phyloP scores from a whole-genome alignment of 2,329 filamentous ascomycete species.

The Pseudogymnoascus sp. region DNA sequence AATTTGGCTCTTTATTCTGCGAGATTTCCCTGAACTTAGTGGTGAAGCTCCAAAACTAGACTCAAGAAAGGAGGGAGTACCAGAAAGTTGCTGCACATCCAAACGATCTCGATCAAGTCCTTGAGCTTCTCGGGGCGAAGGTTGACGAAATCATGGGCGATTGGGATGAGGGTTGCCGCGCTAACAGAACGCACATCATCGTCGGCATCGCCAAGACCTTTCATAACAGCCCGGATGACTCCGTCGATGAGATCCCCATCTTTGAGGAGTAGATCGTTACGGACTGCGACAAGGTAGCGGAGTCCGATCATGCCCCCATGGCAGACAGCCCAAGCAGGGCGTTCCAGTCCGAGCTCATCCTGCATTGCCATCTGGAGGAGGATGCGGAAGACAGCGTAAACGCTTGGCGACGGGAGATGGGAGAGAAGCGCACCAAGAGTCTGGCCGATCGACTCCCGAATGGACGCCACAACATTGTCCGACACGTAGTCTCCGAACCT shows the following conservation, averaged over 20 bases:
- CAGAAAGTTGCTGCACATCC: too few species aligned
- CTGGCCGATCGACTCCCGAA: slow-evolving; percentile 91
- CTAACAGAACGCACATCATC: slow-evolving; percentile 96
- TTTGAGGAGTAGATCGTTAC: slow-evolving; percentile 82
- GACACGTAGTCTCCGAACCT: slow-evolving; percentile 97
- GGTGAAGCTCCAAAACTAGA: background rate
- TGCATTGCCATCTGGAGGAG: slow-evolving; percentile 90
- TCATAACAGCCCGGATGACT: slow-evolving; percentile 87
- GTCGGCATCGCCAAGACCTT: slow-evolving; percentile 80
- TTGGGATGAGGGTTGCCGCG: slow-evolving; percentile 92
- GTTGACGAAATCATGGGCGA: slow-evolving; percentile 88
- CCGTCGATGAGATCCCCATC: slow-evolving; percentile 85
- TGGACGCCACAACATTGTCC: slow-evolving; percentile 92
- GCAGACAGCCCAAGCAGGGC: slow-evolving; percentile 84
- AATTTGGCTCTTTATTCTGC: slow-evolving; percentile 9
- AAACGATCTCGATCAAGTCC: slow-evolving; percentile 84
- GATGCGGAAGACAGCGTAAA: slow-evolving; percentile 76
- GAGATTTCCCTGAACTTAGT: slow-evolving; percentile 10
- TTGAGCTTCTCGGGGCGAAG: slow-evolving; percentile 72
- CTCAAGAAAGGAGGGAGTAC: background rate
- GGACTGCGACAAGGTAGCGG: slow-evolving; percentile 88
- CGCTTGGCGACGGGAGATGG: slow-evolving; percentile 70
- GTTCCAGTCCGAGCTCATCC: slow-evolving; percentile 64
- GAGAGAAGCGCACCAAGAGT: slow-evolving; percentile 83
- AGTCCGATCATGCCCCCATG: slow-evolving; percentile 98